Conservation (phyloP, 805 yeast genomes). For the Kodamaea leandrae region DNA sequence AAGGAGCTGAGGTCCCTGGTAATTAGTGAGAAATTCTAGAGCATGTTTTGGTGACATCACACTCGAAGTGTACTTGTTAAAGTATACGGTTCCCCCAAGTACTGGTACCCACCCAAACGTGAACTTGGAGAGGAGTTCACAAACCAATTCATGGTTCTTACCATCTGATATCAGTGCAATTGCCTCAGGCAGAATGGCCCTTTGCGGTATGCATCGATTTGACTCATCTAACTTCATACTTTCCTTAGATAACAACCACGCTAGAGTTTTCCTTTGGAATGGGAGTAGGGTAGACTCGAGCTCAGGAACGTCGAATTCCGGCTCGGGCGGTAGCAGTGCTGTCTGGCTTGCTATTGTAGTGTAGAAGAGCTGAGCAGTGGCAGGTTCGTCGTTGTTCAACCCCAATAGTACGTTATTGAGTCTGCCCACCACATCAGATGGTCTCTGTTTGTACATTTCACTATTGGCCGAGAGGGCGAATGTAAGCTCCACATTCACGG, state of each 20-base stretch:
- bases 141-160: neutral
- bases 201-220: slow-evolving; percentile 19
- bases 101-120: slow-evolving; percentile 51
- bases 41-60: slow-evolving; percentile 6
- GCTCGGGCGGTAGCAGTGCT: slow-evolving; percentile 17
- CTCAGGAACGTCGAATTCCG: slow-evolving; percentile 37
- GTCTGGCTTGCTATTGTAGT: slow-evolving; percentile 49
- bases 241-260: slow-evolving; percentile 57
- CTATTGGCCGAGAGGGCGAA: slow-evolving; percentile 17
- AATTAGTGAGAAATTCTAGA: slow-evolving; percentile 24
- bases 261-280: slow-evolving; percentile 54
- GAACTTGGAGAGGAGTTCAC: slow-evolving; percentile 35
- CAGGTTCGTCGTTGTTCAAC: neutral
- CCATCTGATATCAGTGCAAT: slow-evolving; percentile 6
- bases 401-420: slow-evolving; percentile 10
- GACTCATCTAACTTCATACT: slow-evolving; percentile 35
- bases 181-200: slow-evolving; percentile 15
- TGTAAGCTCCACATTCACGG: slow-evolving; percentile 12
- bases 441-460: slow-evolving; percentile 19
- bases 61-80: slow-evolving; percentile 35
- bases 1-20: slow-evolving; percentile 18
- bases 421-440: slow-evolving; percentile 18
- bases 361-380: slow-evolving; percentile 45
- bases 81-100: slow-evolving; percentile 13
- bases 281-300: slow-evolving; percentile 42